Base-by-base conservation (phyloP, 345 rosid genomes). In the Eucalyptus tenuipes region DNA sequence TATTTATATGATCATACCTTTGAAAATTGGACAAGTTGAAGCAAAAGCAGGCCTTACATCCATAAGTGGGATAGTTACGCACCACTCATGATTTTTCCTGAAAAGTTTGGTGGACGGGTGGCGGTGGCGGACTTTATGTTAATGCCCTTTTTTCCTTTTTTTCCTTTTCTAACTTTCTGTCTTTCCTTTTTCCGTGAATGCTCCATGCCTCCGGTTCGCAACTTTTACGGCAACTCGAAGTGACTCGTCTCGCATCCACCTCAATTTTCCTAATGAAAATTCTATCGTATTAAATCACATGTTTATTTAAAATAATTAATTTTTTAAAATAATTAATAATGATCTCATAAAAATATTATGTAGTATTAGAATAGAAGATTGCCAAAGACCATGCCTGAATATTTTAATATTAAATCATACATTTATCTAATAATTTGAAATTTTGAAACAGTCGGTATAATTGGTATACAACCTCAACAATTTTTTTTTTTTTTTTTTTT, bases 371-470 rank as follows among this genome's bases (percentile, higher is more conserved):
- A 2, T 18, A 71, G 13, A 7, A 11, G 7, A 8, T 17, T 2
- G 7, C 4, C 3, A 3, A 3, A 37, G 13, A 9, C 1, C 18
- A 12, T 2, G 13, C 10, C 3, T 5, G 3, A 10, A 20, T 20
- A 75, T 75, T 11, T 75, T 3, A 18, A 37, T 37, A 71, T 20
- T 33, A 2, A 68, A 68, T 68, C 0, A 4, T 1, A 16, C 1
- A 7, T n/a, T n/a, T n/a, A n/a, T 64, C 15, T 14, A 64, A n/a
- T n/a, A 14, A n/a, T n/a, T 64, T n/a, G 15, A 64, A n/a, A 13
- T 7, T 61, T 13, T 61, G 31, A 7, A 13, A 29, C 4, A 13
- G 31, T 29, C 37, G 8, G 2, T 13, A 61, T 12, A 25, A 25
- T 1, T 8, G 13, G 15, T 25, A 25, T 25, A 25, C 15, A 5